Evolutionary conservation across 163 green algal species (phyloP).

Genomic region (Scenedesmus sp.): DNA sequence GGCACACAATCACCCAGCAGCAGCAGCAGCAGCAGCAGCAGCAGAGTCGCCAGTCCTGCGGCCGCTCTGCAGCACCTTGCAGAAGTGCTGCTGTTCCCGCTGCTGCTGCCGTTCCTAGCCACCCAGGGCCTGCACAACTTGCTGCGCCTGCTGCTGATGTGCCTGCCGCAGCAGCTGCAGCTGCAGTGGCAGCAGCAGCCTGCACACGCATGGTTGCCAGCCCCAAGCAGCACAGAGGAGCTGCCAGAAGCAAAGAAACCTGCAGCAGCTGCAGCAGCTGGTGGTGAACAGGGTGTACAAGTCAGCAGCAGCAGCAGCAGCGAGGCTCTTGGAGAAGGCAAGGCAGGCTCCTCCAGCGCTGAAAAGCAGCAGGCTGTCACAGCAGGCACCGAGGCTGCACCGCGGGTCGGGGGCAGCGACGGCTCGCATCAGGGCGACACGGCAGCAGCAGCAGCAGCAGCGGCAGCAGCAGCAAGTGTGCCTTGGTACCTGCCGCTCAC

Average conservation of each 20-base stretch:
- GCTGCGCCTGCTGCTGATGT: constrained; percentile 31
- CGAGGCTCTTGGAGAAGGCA: neutral
- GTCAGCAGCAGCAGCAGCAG: neutral
- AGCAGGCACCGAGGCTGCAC: neutral
- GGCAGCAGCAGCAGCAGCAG: neutral
- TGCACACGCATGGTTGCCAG: neutral
- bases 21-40: neutral
- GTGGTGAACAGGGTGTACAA: neutral
- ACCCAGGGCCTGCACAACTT: constrained; percentile 36
- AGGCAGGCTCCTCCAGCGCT: neutral
- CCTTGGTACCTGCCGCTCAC: neutral
- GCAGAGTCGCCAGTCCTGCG: neutral
- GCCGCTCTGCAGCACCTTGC: neutral
- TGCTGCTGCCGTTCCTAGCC: constrained; percentile 46
- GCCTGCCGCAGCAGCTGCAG: constrained; percentile 25
- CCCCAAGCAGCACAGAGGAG: neutral
- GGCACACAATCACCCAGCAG: neutral
- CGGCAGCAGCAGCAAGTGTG: neutral
- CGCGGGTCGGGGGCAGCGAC: neutral
- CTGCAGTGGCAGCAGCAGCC: constrained; percentile 30
- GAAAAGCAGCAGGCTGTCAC: neutral
- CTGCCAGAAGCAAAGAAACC: neutral
- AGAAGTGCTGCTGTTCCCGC: constrained; percentile 16
- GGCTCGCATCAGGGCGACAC: too few species aligned
- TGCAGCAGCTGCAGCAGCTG: constrained; percentile 2